phyloP scores from a whole-genome alignment of 2,329 filamentous ascomycete species.

The Monosporascus sp. region DNA sequence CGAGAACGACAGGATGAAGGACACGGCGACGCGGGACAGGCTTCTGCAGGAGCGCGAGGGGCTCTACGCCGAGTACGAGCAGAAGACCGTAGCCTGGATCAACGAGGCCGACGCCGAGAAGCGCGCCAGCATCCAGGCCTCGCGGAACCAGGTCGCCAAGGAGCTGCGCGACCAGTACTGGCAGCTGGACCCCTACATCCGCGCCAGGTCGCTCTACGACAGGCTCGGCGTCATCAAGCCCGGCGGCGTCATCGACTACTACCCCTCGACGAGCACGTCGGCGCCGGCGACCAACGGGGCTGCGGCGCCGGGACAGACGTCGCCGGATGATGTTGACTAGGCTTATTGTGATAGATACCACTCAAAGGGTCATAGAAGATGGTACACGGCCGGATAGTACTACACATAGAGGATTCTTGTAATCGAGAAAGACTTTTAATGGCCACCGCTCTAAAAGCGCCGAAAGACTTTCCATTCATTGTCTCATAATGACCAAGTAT shows the following conservation, averaged over 20 bases:
- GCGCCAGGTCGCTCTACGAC: conserved; percentile 81
- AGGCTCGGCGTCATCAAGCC: conserved; percentile 65
- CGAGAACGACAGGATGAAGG: conserved; percentile 74
- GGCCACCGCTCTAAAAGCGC: too few relatives aligned
- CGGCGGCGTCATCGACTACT: conserved; percentile 67
- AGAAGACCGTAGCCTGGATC: conserved; percentile 72
- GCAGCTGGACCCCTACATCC: conserved; percentile 79
- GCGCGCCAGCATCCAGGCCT: conserved; percentile 44
- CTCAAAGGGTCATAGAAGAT: neutral
- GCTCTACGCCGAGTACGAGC: conserved; percentile 70
- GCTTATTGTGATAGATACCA: neutral
- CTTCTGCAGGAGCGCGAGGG: conserved; percentile 58
- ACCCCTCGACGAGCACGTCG: conserved; percentile 34
- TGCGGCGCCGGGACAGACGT: conserved; percentile 27
- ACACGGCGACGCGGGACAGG: conserved; percentile 55
- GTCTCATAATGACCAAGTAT: too few relatives aligned
- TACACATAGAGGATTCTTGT: too few relatives aligned
- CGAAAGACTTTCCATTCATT: too few relatives aligned
- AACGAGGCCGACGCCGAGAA: conserved; percentile 40
- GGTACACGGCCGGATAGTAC: neutral
- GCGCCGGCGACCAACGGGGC: conserved; percentile 14
- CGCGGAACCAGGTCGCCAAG: conserved; percentile 57
- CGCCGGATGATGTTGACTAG: conserved; percentile 42
- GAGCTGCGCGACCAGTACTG: conserved; percentile 74
- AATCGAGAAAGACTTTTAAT: too few relatives aligned